These are phyloP conservation scores for Aspergillus campestris DNA, from an alignment of 495 filamentous ascomycete species.

Conservation along the genomic window DNA sequence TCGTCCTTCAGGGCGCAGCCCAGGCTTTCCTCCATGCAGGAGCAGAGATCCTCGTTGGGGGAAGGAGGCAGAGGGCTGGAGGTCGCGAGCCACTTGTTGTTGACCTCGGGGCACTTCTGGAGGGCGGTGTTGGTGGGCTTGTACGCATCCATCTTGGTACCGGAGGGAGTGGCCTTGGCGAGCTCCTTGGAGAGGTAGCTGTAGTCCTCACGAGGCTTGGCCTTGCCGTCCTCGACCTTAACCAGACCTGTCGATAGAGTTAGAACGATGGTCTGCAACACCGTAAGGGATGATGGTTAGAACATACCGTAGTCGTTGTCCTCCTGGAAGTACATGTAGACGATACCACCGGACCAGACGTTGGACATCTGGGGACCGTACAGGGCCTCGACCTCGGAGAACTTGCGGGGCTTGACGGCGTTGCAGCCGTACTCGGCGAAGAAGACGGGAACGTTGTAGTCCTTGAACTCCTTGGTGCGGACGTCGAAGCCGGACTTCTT, in stretches of 20 bases:
- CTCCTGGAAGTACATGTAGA: constrained; percentile 94
- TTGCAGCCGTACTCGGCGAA: constrained; percentile 98
- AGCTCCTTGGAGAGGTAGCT: constrained; percentile 61
- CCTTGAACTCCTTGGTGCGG: constrained; percentile 69
- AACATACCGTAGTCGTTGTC: constrained; percentile 70
- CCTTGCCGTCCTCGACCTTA: constrained; percentile 42
- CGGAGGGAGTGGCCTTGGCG: constrained; percentile 53
- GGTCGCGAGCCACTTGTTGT: constrained; percentile 57
- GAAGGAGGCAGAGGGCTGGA: constrained; percentile 61
- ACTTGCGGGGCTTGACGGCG: constrained; percentile 61
- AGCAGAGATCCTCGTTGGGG: constrained; percentile 69
- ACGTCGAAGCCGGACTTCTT: constrained; percentile 64
- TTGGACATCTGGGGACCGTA: constrained; percentile 72
- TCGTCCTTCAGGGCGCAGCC: constrained; percentile 52
- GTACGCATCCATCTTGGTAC: constrained; percentile 55
- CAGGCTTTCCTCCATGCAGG: constrained; percentile 67
- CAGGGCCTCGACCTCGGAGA: constrained; percentile 71
- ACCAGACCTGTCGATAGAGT: constrained; percentile 47
- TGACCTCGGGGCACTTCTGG: constrained; percentile 57
- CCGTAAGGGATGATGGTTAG: background rate
- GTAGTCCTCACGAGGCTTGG: constrained; percentile 60
- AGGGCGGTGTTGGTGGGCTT: constrained; percentile 62
- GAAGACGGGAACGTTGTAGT: constrained; percentile 84
- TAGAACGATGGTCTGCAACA: background rate
- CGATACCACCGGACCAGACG: constrained; percentile 86